phyloP scores from a whole-genome alignment of 306 rosid species.

The Casuarina equisetifolia region DNA sequence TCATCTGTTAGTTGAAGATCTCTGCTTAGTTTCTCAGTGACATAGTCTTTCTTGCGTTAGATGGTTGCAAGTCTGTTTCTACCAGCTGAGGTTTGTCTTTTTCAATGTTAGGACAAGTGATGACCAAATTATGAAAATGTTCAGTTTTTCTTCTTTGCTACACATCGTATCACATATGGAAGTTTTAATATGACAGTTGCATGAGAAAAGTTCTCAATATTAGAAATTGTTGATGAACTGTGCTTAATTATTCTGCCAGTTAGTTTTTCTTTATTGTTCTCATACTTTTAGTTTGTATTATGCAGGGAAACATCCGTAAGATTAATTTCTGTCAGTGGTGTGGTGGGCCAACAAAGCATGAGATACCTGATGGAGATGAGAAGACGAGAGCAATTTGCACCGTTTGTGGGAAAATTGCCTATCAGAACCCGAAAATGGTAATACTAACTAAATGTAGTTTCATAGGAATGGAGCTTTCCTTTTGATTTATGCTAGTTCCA shows the following conservation, averaged over 20 bases:
- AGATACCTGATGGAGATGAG: slow-evolving; percentile 78
- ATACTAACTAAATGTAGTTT: slow-evolving; percentile 4
- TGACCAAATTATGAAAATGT: background rate
- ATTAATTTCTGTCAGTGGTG: slow-evolving; percentile 80
- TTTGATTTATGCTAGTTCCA: slow-evolving; percentile 20
- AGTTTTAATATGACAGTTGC: background rate
- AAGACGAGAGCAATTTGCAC: slow-evolving; percentile 80
- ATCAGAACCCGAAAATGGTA: slow-evolving; percentile 97
- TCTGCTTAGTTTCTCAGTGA: background rate
- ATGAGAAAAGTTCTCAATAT: background rate
- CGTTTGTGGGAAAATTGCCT: slow-evolving; percentile 70
- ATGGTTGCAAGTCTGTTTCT: background rate
- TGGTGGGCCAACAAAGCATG: slow-evolving; percentile 75
- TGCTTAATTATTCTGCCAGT: background rate
- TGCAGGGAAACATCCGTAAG: slow-evolving; percentile 58
- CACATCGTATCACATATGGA: background rate
- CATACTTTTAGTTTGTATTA: slow-evolving; percentile 11
- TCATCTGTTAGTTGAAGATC: background rate
- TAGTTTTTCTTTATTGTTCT: background rate
- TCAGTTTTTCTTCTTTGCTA: background rate
- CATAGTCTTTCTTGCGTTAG: background rate
- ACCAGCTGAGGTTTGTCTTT: background rate
- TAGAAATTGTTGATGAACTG: background rate
- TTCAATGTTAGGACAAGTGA: background rate
- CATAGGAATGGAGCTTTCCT: slow-evolving; percentile 11